phyloP scores from a whole-genome alignment of 2,329 filamentous ascomycete species.

The Trematosphaeria pertusa region DNA sequence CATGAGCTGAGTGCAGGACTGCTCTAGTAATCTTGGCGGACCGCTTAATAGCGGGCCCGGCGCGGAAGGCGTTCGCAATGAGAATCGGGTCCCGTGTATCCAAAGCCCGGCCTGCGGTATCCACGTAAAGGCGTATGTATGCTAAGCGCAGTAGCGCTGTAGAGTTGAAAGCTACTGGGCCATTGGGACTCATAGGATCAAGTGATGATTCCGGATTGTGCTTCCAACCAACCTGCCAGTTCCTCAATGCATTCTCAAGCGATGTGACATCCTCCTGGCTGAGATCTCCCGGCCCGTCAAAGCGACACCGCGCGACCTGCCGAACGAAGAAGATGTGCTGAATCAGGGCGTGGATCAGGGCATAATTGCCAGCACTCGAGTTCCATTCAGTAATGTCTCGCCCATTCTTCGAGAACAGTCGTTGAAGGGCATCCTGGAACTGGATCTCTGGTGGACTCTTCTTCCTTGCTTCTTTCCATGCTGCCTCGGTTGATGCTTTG shows the following conservation, averaged over 20 bases:
- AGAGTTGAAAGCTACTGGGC: conserved; percentile 71
- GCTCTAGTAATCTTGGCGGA: conserved; percentile 68
- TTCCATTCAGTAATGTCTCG: conserved; percentile 40
- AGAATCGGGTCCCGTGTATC: conserved; percentile 69
- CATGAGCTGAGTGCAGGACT: conserved; percentile 72
- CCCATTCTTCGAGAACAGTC: conserved; percentile 42
- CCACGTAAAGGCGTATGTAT: conserved; percentile 71
- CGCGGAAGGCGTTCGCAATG: conserved; percentile 67
- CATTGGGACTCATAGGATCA: conserved; percentile 62
- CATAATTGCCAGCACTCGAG: conserved; percentile 65
- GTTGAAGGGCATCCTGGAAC: conserved; percentile 43
- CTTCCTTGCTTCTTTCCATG: conserved; percentile 55
- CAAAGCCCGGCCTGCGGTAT: conserved; percentile 68
- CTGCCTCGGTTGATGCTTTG: conserved; percentile 58
- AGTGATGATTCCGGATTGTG: conserved; percentile 51
- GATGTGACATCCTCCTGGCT: conserved; percentile 49
- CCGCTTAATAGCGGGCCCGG: conserved; percentile 65
- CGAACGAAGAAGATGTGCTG: conserved; percentile 76
- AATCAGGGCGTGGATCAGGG: conserved; percentile 73
- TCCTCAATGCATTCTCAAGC: conserved; percentile 53
- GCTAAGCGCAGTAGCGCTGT: conserved; percentile 67
- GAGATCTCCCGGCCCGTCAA: conserved; percentile 40
- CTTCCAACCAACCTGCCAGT: conserved; percentile 52
- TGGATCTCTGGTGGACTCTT: conserved; percentile 29
- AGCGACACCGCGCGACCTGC: conserved; percentile 52